These are phyloP conservation scores for Paraurostyla sp. DNA, from an alignment of 73 alveolate species.

Conservation along the genomic window DNA sequence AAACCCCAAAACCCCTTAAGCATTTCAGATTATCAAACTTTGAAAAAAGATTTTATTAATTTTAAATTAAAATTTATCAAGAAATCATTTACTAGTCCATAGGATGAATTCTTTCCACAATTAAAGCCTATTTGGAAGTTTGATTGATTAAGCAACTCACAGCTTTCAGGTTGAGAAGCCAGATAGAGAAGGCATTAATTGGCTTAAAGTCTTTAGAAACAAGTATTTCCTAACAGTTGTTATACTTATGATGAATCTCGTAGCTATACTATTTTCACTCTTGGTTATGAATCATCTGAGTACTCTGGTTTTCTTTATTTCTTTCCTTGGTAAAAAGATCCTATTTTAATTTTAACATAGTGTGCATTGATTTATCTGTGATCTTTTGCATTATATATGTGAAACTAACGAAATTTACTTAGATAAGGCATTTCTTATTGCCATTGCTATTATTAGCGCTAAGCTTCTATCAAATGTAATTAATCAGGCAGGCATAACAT, in stretches of 20 bases:
- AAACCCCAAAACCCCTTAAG: too few relatives aligned
- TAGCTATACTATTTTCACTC: neutral
- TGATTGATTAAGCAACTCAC: neutral
- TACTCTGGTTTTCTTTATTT: neutral
- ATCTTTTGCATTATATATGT: neutral
- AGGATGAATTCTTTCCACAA: conserved; percentile 15
- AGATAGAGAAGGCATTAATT: neutral
- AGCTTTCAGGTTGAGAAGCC: neutral
- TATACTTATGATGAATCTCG: neutral
- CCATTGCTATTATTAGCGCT: too few relatives aligned
- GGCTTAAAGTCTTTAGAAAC: neutral
- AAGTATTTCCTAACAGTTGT: neutral
- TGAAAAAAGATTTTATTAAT: too few relatives aligned
- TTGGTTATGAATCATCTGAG: neutral
- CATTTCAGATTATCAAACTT: too few relatives aligned
- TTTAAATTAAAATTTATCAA: too few relatives aligned
- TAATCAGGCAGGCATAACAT: too few relatives aligned
- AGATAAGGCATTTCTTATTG: too few relatives aligned
- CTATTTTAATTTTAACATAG: neutral
- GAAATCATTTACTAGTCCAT: too few relatives aligned
- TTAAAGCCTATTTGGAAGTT: neutral
- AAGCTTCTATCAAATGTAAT: too few relatives aligned
- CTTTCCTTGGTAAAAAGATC: neutral
- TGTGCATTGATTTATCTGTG: neutral
- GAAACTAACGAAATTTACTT: too few relatives aligned